phyloP scores from a whole-genome alignment of 441 rosid genomes.

The Corymbia citriodora region DNA sequence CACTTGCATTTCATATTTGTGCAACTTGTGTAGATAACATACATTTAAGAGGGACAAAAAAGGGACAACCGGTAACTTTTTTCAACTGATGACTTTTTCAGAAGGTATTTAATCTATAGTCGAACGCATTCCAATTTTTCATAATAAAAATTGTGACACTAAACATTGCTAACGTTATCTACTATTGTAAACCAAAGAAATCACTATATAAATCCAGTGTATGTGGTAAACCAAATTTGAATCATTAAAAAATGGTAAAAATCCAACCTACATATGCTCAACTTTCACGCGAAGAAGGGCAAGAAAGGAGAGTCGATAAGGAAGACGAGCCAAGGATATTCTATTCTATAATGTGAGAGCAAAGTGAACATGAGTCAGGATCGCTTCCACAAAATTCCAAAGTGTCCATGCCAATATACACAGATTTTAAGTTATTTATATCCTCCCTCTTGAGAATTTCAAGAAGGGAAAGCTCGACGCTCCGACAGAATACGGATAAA shows the following conservation, averaged over 20 bases:
- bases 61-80: background rate
- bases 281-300: background rate
- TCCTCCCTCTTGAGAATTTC: constrained; percentile 21
- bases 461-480: constrained; percentile 51
- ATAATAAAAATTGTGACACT: background rate
- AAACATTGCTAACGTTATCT: background rate
- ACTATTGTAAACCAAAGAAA: background rate
- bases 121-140: background rate
- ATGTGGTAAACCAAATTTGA: background rate
- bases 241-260: background rate
- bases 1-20: background rate
- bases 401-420: background rate
- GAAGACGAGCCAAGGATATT: background rate
- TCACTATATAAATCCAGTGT: background rate
- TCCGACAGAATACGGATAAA: constrained; percentile 37
- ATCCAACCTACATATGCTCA: background rate
- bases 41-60: background rate
- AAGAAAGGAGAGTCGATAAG: background rate
- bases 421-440: background rate
- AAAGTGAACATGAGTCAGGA: background rate
- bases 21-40: background rate
- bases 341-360: background rate
- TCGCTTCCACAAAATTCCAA: background rate
- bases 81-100: background rate
- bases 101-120: background rate